Evolutionary conservation across 345 rosid species (phyloP).

Genomic region (Arabidopsis suecica): DNA sequence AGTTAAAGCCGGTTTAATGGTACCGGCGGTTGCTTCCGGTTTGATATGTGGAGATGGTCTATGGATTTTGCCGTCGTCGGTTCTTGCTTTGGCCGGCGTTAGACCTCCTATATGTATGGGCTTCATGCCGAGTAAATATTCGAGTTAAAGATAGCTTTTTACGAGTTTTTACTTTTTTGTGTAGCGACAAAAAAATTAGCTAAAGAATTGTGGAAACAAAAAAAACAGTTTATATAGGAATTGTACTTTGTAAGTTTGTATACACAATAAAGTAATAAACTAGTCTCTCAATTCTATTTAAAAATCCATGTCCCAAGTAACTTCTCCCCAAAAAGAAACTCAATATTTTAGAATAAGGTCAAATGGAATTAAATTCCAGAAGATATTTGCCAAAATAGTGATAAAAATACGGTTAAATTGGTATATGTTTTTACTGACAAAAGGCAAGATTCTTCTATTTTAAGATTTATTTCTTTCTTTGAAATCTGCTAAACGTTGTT

Average conservation of each 20-base stretch:
- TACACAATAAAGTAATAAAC: no score
- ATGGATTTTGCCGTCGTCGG: slow-evolving; percentile 51
- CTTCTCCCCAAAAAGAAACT: neutral
- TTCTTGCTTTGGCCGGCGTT: slow-evolving; percentile 49
- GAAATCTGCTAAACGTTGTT: no score
- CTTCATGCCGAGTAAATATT: slow-evolving; percentile 35
- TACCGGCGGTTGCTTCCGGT: slow-evolving; percentile 52
- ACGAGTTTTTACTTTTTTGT: slow-evolving; percentile 8
- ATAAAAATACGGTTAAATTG: neutral
- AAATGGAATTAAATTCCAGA: neutral
- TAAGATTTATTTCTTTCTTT: no score
- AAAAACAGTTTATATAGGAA: no score
- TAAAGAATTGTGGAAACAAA: slow-evolving; percentile 5
- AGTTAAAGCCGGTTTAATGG: slow-evolving; percentile 45
- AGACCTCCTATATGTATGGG: slow-evolving; percentile 49
- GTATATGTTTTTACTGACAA: neutral
- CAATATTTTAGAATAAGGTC: neutral
- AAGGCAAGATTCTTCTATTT: neutral
- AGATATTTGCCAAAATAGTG: neutral
- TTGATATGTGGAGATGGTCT: slow-evolving; percentile 53
- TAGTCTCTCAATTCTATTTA: no score
- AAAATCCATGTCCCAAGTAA: neutral
- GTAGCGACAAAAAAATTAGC: slow-evolving; percentile 21
- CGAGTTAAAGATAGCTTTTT: neutral
- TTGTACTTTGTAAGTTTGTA: no score